A percentile compares a stretch with the other conserved stretches of the same genome.
Evolutionary conservation across 169 alveolate genomes (phyloP).

Genomic region (Amoebophrya sp.): DNA sequence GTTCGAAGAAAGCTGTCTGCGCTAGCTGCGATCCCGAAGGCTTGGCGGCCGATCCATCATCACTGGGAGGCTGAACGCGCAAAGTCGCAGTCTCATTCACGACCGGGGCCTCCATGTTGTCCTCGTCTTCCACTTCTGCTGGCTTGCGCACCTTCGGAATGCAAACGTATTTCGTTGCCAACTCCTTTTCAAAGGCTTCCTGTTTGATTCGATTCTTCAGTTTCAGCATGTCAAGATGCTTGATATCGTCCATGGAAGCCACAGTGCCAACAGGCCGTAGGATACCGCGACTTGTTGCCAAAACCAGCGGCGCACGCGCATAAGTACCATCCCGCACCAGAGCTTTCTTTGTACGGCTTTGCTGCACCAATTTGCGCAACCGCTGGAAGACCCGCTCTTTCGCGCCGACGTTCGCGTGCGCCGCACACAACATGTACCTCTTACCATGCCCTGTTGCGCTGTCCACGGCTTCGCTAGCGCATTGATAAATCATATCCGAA

Average conservation of each 20-base stretch:
- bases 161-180: not conserved
- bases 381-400: not conserved
- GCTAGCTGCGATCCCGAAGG: too few relatives aligned
- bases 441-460: not conserved
- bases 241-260: not conserved
- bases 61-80: too few relatives aligned
- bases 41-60: too few relatives aligned
- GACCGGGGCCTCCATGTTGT: not conserved
- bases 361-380: not conserved
- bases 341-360: not conserved
- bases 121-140: not conserved
- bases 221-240: not conserved
- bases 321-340: not conserved
- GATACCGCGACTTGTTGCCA: not conserved
- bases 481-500: not conserved
- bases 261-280: not conserved
- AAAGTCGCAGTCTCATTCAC: too few relatives aligned
- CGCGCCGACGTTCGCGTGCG: not conserved
- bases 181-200: not conserved
- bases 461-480: not conserved
- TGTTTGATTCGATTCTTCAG: not conserved
- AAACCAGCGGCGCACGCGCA: not conserved
- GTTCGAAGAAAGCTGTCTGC: too few relatives aligned
- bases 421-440: slow-evolving; percentile 15
- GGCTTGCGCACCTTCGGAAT: not conserved